Base-by-base conservation (phyloP, 306 rosid genomes). In the Fragaria iinumae region DNA sequence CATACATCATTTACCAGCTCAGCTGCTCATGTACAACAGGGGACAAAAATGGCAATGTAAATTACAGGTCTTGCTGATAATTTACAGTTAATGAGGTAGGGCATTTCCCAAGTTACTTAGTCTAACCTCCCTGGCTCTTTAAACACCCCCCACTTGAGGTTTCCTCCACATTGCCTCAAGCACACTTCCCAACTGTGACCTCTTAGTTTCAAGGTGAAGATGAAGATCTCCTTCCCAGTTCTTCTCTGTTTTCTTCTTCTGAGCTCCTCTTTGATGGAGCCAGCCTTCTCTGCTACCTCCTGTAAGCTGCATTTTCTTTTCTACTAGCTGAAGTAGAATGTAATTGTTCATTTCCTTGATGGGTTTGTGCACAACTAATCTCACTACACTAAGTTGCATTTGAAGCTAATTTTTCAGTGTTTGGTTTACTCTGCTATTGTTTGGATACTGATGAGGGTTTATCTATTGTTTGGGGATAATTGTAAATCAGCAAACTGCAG, bases 211-310 rank as follows among this genome's bases (percentile, higher is more conserved):
- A 32, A 41, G 23, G 45, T 27, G 34, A 83, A n/a, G 53, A 90
- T 88, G 94, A 88, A 84, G 81, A 72, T 77, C 76, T 62, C 74
- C 75, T 80, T 80, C 41, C 84, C 73, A 45, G 65, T 78, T 8
- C 36, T 88, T 14, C 47, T 86, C 4, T 88, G 86, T 76, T 84
- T 80, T 67, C 87, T 90, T 80, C 88, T 86, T 50, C 83, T 88
- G 13, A 50, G 83, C 87, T 81, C 75, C 78, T 82, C 83, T 14
- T 75, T 84, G 71, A 66, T 86, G 79, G 78, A 81, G 70, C 80
- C 76, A 43, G 79, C 81, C 60, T 79, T 69, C 49, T 89, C 86
- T 16, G 82, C 67, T 27, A 80, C 76, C 25, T 66, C 85, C 53
- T 7, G 93, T 89, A 85, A 81, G 82, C 21, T 6, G 52, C 18